Base-by-base conservation (phyloP, 257 asterid species). In the Orobanche coerulescens region DNA sequence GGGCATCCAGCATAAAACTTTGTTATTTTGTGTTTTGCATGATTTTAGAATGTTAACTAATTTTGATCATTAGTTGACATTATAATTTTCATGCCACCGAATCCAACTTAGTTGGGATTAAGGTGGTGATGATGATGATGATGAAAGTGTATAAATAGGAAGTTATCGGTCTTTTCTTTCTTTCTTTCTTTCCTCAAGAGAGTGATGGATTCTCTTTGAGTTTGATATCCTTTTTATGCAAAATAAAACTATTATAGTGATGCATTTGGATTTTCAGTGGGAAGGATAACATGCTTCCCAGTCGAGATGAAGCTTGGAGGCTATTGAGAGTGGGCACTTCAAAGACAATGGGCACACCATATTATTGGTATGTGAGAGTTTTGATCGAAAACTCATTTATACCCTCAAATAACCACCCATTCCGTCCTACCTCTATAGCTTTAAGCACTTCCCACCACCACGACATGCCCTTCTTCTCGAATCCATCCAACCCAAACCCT, bases 281-380 rank as follows among this genome's bases (percentile, higher is more conserved):
- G 75, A 93, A 89, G 77, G 99, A 93, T 63, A 80, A 73, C 73
- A 75, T 93, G 96, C 92, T 93, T 75, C 99, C 97, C 50, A 93
- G 99, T 80, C 53, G 61, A 65, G 92, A 84, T 50, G 99, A 93
- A 81, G 96, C 95, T 51, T 30, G 25, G 71, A 83, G 94, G 80
- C 96, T 93, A 59, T 40, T 46, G 52, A 76, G 75, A 57, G 57
- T 84, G 18, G 83, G 51, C 76, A 60, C 77, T 89, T 86, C 76
- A 84, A 80, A 76, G 95, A 84, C 79, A 89, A 84, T 4, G 99
- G 99, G 11, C 99, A 93, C 58, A 76, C 95, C 66, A 74, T 93
- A 69, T 67, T 93, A 79, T 20, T 86, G 95, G 99, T 93, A 81
- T 70, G 90, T 80, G 80, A 74, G 71, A 66, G 65, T 61, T 47